phyloP scores from a whole-genome alignment of 179 eudicot genomes.

The Carnegiea gigantea region DNA sequence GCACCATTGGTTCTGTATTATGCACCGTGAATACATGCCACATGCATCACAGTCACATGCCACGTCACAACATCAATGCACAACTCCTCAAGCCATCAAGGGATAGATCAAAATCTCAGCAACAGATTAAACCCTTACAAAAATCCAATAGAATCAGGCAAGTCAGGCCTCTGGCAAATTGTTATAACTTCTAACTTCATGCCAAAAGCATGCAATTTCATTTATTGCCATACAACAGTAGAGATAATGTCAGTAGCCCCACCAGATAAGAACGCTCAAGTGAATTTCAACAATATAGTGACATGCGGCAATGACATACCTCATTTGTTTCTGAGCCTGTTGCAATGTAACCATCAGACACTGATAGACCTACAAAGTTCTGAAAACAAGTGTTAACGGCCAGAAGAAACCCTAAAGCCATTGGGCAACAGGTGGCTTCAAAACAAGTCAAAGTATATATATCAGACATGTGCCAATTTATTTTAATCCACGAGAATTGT shows the following conservation, averaged over 20 bases:
- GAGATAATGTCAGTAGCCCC: too few relatives aligned
- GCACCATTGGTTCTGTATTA: too few relatives aligned
- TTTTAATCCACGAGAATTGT: too few relatives aligned
- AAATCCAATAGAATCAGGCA: not conserved
- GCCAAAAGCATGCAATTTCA: too few relatives aligned
- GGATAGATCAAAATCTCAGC: too few relatives aligned
- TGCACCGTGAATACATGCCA: not conserved
- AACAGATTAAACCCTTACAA: too few relatives aligned
- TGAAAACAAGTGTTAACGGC: conserved; percentile 33
- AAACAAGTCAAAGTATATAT: not conserved
- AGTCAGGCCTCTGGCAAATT: not conserved
- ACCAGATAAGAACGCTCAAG: not conserved
- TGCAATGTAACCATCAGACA: conserved; percentile 86
- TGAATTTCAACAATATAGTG: not conserved
- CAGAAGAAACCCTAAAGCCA: not conserved
- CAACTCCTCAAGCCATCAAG: not conserved
- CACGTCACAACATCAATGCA: not conserved
- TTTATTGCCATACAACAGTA: too few relatives aligned
- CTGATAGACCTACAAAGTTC: conserved; percentile 93
- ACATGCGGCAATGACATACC: conserved; percentile 38
- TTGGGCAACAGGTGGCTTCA: not conserved
- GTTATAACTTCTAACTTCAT: not conserved
- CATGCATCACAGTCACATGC: not conserved
- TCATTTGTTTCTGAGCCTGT: conserved; percentile 97
- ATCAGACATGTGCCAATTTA: too few relatives aligned